Base-by-base conservation (phyloP, 2,329 filamentous ascomycete species). In the Tolypocladium nubicola region DNA sequence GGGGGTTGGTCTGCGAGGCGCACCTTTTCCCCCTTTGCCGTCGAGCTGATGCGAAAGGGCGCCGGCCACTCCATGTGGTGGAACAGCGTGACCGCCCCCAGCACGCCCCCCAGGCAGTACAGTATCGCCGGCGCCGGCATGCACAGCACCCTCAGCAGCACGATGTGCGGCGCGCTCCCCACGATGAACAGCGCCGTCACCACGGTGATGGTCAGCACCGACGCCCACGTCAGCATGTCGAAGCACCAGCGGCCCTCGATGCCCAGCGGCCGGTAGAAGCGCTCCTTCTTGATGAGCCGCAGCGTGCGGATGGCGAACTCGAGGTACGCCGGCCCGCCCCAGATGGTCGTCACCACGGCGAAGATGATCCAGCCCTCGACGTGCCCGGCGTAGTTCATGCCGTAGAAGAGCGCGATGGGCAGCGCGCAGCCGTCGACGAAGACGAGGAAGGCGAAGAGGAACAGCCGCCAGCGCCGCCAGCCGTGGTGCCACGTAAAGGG, bases 31-130 rank as follows among this genome's bases (percentile, higher is more conserved):
- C 84, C 84, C 64, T 83, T 85, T 0, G 76, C 76, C 0, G 83
- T 82, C 2, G 84, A 87, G 56, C 82, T 86, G 60, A 87, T 82
- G 52, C 82, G 79, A 64, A 83, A 85, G 0, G 82, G 83, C 0
- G 83, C 79, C 19, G 68, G 70, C 66, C 72, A 72, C 5, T 73
- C 75, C 67, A 70, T 70, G 40, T 61, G 54, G 38, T 68, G 64
- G 39, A 62, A 72, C 2, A 74, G 61, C 35, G 64, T 68, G 4
- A 76, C 71, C 14, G 76, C 59, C 6, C 73, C 64, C 33, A 78
- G 64, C 33, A 75, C 68, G 14, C 72, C 70, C 6, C 78, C 76
- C 16, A 77, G 65, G 53, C 75, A 75, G 58, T 78, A 77, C 23
- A 81, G 67, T 56, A 82, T 79, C 4, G 79, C 68, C 2, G 79